Evolutionary conservation across 305 asterid species (phyloP).

Genomic region (Solanum hybrid): DNA sequence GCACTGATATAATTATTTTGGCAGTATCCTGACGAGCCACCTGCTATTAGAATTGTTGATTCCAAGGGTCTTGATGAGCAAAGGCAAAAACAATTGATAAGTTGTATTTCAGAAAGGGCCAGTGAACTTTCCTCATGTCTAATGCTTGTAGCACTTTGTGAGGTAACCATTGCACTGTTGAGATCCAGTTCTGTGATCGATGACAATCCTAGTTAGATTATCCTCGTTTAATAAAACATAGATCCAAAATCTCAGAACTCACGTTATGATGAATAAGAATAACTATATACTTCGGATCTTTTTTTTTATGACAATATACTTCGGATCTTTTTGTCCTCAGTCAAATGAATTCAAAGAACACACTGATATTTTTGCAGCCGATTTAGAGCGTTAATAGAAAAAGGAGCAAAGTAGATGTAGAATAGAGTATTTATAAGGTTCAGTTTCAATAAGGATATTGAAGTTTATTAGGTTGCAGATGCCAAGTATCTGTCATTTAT

Average conservation of each 20-base stretch:
- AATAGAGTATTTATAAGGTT: neutral
- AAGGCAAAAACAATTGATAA: constrained; percentile 50
- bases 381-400: neutral
- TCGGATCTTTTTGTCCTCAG: neutral
- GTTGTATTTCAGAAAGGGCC: constrained; percentile 50
- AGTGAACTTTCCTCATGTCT: constrained; percentile 58
- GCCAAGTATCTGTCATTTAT: neutral
- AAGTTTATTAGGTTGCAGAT: neutral
- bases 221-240: neutral
- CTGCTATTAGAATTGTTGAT: constrained; percentile 51
- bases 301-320: neutral
- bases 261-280: neutral
- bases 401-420: neutral
- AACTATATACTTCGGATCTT: neutral
- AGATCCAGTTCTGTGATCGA: neutral
- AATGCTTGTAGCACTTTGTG: constrained; percentile 92
- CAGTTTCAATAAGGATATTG: neutral
- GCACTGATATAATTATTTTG: constrained; percentile 11
- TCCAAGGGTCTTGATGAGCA: constrained; percentile 86
- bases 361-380: neutral
- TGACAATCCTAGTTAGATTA: neutral
- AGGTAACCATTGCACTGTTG: constrained; percentile 40
- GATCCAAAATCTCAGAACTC: neutral
- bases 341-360: neutral
- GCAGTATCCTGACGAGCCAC: constrained; percentile 91